Evolutionary conservation across 164 flowering plant species (phyloP).

Genomic region (Euptelea pleiosperma): DNA sequence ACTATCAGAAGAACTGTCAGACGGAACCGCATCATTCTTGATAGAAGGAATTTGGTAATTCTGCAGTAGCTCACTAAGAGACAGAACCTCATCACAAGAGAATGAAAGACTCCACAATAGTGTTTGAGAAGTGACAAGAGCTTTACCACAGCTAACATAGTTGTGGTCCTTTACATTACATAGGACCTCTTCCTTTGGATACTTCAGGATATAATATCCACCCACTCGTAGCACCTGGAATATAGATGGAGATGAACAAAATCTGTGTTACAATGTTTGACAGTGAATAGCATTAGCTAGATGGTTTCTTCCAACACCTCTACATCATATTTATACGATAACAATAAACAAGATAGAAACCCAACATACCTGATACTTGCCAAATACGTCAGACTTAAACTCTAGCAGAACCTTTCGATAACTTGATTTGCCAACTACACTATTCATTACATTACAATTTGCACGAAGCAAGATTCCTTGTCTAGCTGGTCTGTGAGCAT

Average conservation of each 20-base stretch:
- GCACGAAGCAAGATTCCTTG: conserved; percentile 33
- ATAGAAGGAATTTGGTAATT: conserved; percentile 15
- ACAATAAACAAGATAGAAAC: conserved; percentile 8
- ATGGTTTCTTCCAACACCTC: background rate
- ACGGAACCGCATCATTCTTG: conserved; percentile 13
- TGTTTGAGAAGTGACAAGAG: conserved; percentile 34
- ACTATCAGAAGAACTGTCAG: conserved; percentile 16
- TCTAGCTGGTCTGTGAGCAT: conserved; percentile 14
- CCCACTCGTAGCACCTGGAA: conserved; percentile 66
- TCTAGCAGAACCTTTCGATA: conserved; percentile 51
- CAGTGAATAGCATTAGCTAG: background rate
- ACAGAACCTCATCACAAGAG: conserved; percentile 29
- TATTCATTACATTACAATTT: conserved; percentile 12
- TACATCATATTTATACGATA: background rate
- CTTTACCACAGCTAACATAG: conserved; percentile 21
- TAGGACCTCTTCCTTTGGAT: conserved; percentile 29
- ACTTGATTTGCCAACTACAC: conserved; percentile 15
- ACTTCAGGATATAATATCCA: conserved; percentile 50
- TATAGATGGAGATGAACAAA: conserved; percentile 8
- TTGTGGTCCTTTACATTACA: conserved; percentile 22
- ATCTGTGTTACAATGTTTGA: background rate
- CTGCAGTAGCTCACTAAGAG: conserved; percentile 19
- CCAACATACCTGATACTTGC: conserved; percentile 50
- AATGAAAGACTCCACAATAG: conserved; percentile 53
- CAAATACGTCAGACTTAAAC: conserved; percentile 45